phyloP scores from a whole-genome alignment of 1,139 yeast species.

The Geotrichum reessii region DNA sequence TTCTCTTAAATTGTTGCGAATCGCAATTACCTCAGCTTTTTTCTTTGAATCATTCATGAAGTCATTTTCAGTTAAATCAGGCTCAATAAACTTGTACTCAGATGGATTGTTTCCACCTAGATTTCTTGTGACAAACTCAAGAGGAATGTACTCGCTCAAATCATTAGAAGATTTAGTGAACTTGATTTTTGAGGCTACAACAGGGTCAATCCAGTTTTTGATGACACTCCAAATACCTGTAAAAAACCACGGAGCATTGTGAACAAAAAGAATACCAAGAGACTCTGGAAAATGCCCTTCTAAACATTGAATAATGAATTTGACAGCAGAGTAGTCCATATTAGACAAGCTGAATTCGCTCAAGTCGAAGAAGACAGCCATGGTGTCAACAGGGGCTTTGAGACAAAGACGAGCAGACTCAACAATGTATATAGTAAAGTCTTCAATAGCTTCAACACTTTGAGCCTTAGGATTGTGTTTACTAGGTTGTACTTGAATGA shows the following conservation, averaged over 20 bases:
- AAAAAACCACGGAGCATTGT: conserved; percentile 89
- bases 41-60: conserved; percentile 41
- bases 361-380: conserved; percentile 69
- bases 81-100: conserved; percentile 52
- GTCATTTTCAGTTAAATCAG: conserved; percentile 47
- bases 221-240: conserved; percentile 80
- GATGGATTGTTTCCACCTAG: conserved; percentile 62
- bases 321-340: conserved; percentile 79
- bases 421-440: conserved; percentile 58
- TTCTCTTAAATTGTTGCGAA: conserved; percentile 46
- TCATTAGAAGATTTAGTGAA: conserved; percentile 65
- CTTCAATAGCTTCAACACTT: conserved; percentile 58
- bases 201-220: conserved; percentile 84
- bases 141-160: conserved; percentile 50
- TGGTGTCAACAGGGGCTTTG: conserved; percentile 61
- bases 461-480: conserved; percentile 68
- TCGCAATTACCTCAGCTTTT: conserved; percentile 40
- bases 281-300: conserved; percentile 89
- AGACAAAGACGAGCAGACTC: conserved; percentile 64
- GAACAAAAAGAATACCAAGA: conserved; percentile 66
- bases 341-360: conserved; percentile 68
- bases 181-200: conserved; percentile 71
- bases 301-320: conserved; percentile 68
- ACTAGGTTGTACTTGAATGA: conserved; percentile 63
- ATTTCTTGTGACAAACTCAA: conserved; percentile 50